Evolutionary conservation across 208 protist species (phyloP).

Genomic region (Acanthamoeba healyi): DNA sequence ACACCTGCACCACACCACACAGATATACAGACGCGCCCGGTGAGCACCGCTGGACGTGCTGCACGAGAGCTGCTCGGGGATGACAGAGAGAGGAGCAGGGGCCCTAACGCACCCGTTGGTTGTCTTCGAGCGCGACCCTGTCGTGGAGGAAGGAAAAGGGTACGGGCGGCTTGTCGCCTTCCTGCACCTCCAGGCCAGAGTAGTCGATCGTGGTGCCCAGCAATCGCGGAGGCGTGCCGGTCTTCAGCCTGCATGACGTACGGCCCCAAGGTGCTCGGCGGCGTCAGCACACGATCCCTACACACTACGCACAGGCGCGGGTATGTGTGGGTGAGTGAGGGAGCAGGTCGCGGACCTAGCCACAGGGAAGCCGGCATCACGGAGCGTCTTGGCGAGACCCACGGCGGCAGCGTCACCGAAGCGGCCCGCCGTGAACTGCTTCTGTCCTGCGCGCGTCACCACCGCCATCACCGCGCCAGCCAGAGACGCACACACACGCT

Average conservation of each 20-base stretch:
- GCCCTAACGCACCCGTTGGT: neutral
- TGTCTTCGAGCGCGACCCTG: constrained; percentile 36
- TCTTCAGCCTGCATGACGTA: constrained; percentile 80
- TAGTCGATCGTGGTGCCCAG: constrained; percentile 88
- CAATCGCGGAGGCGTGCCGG: constrained; percentile 93
- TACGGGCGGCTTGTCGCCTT: constrained; percentile 83
- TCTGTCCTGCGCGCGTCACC: neutral
- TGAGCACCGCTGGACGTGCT: neutral
- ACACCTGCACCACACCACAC: constrained; percentile 58
- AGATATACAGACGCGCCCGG: no score
- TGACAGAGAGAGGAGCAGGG: neutral
- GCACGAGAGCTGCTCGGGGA: no score
- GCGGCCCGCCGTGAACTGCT: constrained; percentile 80
- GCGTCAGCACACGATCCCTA: no score
- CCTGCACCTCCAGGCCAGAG: constrained; percentile 81
- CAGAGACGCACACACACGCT: neutral
- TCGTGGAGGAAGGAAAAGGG: constrained; percentile 90
- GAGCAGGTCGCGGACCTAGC: neutral
- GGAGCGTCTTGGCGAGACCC: constrained; percentile 85
- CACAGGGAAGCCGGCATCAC: neutral
- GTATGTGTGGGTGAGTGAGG: no score
- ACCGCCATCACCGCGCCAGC: neutral
- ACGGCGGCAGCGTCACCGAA: constrained; percentile 86
- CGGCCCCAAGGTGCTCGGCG: no score
- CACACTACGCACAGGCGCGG: no score